A percentile compares a stretch with the other conserved stretches of the same genome.
phyloP scores from a whole-genome alignment of 805 yeast species.

The Ogataea nitratoaversa region DNA sequence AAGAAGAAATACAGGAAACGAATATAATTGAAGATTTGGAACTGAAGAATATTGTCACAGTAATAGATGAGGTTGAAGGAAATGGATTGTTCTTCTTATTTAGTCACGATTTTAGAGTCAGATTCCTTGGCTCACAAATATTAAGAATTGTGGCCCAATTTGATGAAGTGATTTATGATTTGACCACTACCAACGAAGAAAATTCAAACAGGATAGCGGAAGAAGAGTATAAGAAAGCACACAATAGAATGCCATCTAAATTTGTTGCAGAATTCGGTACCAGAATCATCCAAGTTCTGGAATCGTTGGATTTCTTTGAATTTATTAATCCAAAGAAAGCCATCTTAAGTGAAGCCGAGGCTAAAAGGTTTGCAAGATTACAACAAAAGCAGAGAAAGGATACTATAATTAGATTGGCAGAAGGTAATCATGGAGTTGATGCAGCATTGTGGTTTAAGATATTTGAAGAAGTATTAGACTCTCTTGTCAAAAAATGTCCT shows the following conservation, averaged over 20 bases:
- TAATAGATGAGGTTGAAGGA: constrained; percentile 93
- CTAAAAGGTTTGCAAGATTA: constrained; percentile 63
- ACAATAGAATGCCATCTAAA: constrained; percentile 59
- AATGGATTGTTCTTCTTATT: constrained; percentile 89
- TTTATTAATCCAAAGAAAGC: constrained; percentile 50
- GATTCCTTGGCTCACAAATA: constrained; percentile 74
- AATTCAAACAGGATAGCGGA: constrained; percentile 7
- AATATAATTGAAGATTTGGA: constrained; percentile 61
- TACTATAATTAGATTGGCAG: constrained; percentile 73
- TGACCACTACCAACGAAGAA: constrained; percentile 21
- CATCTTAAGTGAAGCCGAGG: constrained; percentile 69
- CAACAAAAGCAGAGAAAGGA: constrained; percentile 55
- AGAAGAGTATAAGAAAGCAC: constrained; percentile 28
- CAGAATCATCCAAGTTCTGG: constrained; percentile 71
- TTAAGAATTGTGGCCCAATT: constrained; percentile 77
- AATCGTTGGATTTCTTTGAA: constrained; percentile 61
- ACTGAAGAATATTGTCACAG: constrained; percentile 73
- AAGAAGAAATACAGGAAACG: constrained; percentile 38
- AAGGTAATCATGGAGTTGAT: constrained; percentile 91
- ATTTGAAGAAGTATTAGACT: constrained; percentile 69
- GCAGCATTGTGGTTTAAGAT: constrained; percentile 93
- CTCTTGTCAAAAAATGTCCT: constrained; percentile 78
- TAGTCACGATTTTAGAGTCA: constrained; percentile 73
- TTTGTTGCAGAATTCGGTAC: constrained; percentile 79
- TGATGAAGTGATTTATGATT: constrained; percentile 72